Evolutionary conservation across 371 early-diverging fungal genomes (phyloP).

Genomic region (Rhizomucor pusillus): DNA sequence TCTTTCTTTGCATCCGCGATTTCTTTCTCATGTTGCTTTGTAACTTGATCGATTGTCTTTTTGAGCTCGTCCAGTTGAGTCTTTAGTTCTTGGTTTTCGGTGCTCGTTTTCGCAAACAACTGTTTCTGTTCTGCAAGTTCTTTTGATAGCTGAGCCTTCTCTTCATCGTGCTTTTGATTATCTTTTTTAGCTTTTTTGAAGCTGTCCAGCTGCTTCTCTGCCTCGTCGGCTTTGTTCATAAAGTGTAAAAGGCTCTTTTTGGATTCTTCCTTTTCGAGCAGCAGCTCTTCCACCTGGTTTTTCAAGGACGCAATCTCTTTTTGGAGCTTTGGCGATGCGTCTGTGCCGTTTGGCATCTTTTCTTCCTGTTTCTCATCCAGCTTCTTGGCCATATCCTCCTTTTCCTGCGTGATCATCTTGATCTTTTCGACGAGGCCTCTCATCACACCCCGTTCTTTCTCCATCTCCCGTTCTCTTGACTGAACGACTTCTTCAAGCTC

Average conservation of each 20-base stretch:
- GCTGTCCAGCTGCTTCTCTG: slow-evolving; percentile 6
- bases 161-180: slow-evolving; percentile 5
- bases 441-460: slow-evolving; percentile 38
- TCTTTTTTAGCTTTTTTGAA: neutral
- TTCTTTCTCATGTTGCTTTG: neutral
- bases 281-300: slow-evolving; percentile 42
- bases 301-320: slow-evolving; percentile 24
- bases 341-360: neutral
- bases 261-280: slow-evolving; percentile 43
- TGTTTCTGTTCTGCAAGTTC: slow-evolving; percentile 18
- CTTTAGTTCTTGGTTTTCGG: slow-evolving; percentile 3
- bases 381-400: slow-evolving; percentile 20
- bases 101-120: slow-evolving; percentile 4
- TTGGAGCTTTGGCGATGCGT: slow-evolving; percentile 6
- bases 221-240: slow-evolving; percentile 40
- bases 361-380: slow-evolving; percentile 10
- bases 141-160: slow-evolving; percentile 5
- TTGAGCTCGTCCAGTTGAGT: neutral
- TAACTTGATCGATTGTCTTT: neutral
- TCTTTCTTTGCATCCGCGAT: too few relatives aligned
- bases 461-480: slow-evolving; percentile 16
- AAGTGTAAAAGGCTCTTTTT: slow-evolving; percentile 39
- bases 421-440: slow-evolving; percentile 41
- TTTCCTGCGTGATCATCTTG: slow-evolving; percentile 33
- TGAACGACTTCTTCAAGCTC: slow-evolving; percentile 17